Evolutionary conservation across 352 stramenopile genomes (phyloP).

Genomic region (Globisporangium paddicum): DNA sequence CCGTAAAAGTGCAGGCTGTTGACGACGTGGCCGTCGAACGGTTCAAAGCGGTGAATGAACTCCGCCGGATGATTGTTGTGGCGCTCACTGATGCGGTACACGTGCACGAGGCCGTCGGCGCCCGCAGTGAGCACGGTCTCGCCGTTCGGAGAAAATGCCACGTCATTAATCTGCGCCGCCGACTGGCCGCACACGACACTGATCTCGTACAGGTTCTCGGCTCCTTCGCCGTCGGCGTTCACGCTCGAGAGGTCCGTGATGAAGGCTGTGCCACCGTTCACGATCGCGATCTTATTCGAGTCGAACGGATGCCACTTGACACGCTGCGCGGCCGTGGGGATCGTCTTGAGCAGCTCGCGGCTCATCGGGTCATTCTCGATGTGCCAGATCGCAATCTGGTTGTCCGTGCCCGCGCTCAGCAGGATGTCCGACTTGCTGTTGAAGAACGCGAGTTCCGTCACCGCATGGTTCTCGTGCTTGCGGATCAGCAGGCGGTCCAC

Average conservation of each 20-base stretch:
- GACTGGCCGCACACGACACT: conserved; percentile 72
- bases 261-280: conserved; percentile 59
- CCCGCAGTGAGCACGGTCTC: conserved; percentile 62
- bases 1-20: conserved; percentile 72
- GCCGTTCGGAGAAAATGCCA: conserved; percentile 60
- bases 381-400: conserved; percentile 71
- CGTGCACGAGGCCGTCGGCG: conserved; percentile 73
- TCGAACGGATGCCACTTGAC: conserved; percentile 82
- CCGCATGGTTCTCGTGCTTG: conserved; percentile 66
- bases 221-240: conserved; percentile 24
- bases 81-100: conserved; percentile 58
- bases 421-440: conserved; percentile 63
- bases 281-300: conserved; percentile 68
- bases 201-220: conserved; percentile 59
- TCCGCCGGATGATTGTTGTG: conserved; percentile 46
- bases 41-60: conserved; percentile 76
- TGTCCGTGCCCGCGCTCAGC: conserved; percentile 59
- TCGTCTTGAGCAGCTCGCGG: conserved; percentile 56
- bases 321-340: conserved; percentile 53
- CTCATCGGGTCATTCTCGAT: conserved; percentile 68
- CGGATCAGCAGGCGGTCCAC: conserved; percentile 68
- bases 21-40: conserved; percentile 61
- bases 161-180: conserved; percentile 68
- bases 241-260: conserved; percentile 56
- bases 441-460: conserved; percentile 80